Conservation (phyloP, 768 basidiomycete species). For the Lactarius tabidus region DNA sequence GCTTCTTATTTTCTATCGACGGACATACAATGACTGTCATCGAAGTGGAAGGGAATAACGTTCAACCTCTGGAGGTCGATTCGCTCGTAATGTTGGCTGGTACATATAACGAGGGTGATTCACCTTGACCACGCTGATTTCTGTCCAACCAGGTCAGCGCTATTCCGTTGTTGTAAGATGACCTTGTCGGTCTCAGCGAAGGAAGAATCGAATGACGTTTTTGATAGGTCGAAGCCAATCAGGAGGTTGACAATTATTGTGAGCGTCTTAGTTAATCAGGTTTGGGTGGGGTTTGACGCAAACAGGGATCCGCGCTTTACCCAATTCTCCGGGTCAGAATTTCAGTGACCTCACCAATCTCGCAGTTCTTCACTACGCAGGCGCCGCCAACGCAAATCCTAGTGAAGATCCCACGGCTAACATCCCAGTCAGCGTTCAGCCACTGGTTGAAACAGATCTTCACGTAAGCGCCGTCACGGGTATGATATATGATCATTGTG, state of each 20-base stretch:
- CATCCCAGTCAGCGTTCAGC: background rate
- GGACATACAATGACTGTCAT: constrained; percentile 21
- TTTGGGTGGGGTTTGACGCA: background rate
- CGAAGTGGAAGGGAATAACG: constrained; percentile 20
- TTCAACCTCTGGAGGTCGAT: constrained; percentile 12
- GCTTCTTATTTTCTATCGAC: constrained; percentile 17
- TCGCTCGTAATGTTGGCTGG: constrained; percentile 7
- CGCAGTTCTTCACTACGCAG: constrained; percentile 21
- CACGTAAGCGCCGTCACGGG: background rate
- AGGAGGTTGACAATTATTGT: background rate
- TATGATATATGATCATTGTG: background rate
- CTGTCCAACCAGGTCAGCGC: background rate
- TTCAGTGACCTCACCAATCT: constrained; percentile 6
- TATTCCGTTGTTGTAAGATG: constrained; percentile 6
- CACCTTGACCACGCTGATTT: background rate
- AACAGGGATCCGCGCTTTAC: background rate
- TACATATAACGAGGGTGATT: background rate
- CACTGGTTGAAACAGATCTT: background rate
- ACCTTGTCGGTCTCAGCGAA: background rate
- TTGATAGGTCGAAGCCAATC: background rate
- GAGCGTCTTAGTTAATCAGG: background rate
- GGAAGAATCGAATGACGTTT: background rate
- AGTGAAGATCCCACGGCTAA: background rate
- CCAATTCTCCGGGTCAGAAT: background rate
- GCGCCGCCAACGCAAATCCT: constrained; percentile 16